Evolutionary conservation across 768 basidiomycete genomes (phyloP).

Genomic region (Austroboletus eburneus): DNA sequence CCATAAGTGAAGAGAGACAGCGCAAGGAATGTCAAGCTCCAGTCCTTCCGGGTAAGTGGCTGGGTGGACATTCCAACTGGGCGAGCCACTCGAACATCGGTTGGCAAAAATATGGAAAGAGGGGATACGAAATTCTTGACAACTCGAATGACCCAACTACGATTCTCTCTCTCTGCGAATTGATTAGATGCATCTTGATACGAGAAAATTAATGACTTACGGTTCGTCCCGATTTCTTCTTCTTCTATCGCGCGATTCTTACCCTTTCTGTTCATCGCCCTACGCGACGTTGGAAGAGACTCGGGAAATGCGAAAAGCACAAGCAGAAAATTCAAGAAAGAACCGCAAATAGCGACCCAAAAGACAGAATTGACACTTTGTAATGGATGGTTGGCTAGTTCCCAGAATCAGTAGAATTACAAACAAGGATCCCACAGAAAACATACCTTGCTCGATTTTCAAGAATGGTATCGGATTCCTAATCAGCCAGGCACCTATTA

Average conservation of each 20-base stretch:
- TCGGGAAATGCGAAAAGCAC: constrained; percentile 59
- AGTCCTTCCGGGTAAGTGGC: constrained; percentile 55
- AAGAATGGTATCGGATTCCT: constrained; percentile 36
- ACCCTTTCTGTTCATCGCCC: constrained; percentile 26
- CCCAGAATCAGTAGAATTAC: constrained; percentile 7
- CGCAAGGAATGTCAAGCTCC: constrained; percentile 70
- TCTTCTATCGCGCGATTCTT: constrained; percentile 25
- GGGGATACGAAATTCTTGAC: constrained; percentile 54
- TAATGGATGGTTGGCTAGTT: constrained; percentile 27
- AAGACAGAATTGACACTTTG: constrained; percentile 49
- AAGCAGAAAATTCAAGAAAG: constrained; percentile 52
- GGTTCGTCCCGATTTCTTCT: background rate
- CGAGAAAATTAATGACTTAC: constrained; percentile 11
- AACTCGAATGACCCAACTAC: constrained; percentile 23
- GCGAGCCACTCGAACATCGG: constrained; percentile 38
- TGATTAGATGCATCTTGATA: background rate
- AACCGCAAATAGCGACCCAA: constrained; percentile 44
- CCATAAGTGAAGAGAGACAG: constrained; percentile 58
- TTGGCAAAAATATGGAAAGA: constrained; percentile 66
- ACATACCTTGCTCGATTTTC: constrained; percentile 23
- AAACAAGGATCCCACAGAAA: background rate
- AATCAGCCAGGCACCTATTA: constrained; percentile 55
- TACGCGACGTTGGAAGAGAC: constrained; percentile 38
- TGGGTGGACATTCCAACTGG: constrained; percentile 58
- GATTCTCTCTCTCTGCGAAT: constrained; percentile 2